These are phyloP conservation scores for Kuraishia hungarica DNA, from an alignment of 805 yeast species.

Conservation along the genomic window DNA sequence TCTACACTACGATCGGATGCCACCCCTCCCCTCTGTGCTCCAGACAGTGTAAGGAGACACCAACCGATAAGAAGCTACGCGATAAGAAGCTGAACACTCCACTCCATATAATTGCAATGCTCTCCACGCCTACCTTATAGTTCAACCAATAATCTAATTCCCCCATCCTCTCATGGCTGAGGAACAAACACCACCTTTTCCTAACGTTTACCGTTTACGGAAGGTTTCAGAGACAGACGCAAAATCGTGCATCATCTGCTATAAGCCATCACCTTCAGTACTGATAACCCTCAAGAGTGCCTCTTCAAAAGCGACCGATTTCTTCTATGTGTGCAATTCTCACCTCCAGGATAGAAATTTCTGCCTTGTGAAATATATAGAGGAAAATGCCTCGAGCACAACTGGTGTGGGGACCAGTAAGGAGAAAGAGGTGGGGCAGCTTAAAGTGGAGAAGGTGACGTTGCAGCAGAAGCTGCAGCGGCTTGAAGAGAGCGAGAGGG, in stretches of 20 bases:
- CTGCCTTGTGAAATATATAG: slow-evolving; percentile 27
- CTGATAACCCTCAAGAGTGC: slow-evolving; percentile 30
- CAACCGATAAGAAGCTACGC: no score
- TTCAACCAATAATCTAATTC: no score
- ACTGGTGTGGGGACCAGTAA: slow-evolving; percentile 14
- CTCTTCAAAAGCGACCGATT: slow-evolving; percentile 35
- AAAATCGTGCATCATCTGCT: slow-evolving; percentile 42
- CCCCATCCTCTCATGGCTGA: no score
- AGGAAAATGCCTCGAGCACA: slow-evolving; percentile 14
- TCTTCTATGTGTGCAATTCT: slow-evolving; percentile 40
- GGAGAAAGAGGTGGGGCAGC: slow-evolving; percentile 10
- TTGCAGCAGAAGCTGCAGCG: slow-evolving; percentile 25
- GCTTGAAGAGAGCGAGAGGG: slow-evolving; percentile 20
- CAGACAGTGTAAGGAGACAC: not conserved
- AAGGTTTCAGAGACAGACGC: slow-evolving; percentile 32
- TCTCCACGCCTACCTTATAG: no score
- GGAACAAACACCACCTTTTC: slow-evolving; percentile 15
- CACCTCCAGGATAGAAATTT: slow-evolving; percentile 40
- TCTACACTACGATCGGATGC: not conserved
- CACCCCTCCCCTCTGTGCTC: not conserved
- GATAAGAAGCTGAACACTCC: no score
- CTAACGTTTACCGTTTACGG: slow-evolving; percentile 27
- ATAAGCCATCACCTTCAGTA: slow-evolving; percentile 37
- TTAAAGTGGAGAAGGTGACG: slow-evolving; percentile 2
- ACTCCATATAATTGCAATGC: no score